phyloP scores from a whole-genome alignment of 768 basidiomycete species.

The Boletellus ananas region DNA sequence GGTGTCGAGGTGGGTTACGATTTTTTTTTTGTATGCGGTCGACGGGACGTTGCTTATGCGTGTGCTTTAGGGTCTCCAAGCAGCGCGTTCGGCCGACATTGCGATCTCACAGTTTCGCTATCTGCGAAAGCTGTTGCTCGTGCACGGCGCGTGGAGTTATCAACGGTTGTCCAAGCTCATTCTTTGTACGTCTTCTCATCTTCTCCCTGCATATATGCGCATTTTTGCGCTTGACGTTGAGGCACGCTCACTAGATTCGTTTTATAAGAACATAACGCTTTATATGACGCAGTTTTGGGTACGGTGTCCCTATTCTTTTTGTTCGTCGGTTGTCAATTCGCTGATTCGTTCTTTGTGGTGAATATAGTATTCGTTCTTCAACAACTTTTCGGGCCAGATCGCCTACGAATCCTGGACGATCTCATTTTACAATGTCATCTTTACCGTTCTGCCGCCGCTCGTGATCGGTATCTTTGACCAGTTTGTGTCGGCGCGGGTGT shows the following conservation, averaged over 20 bases:
- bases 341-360: too few relatives aligned
- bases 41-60: too few relatives aligned
- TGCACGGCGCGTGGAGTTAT: slow-evolving; percentile 99
- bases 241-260: slow-evolving; percentile 61
- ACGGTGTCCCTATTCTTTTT: neutral
- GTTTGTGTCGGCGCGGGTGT: slow-evolving; percentile 93
- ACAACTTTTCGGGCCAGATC: slow-evolving; percentile 98
- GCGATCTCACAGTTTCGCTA: slow-evolving; percentile 97
- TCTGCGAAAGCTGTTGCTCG: slow-evolving; percentile 90
- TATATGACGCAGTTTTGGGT: slow-evolving; percentile 99
- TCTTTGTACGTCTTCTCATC: slow-evolving; percentile 67
- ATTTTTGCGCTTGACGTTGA: slow-evolving; percentile 6
- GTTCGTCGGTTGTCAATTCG: too few relatives aligned
- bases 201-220: too few relatives aligned
- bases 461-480: slow-evolving; percentile 99
- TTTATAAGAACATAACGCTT: slow-evolving; percentile 98
- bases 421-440: slow-evolving; percentile 93
- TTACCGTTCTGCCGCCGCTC: slow-evolving; percentile 92
- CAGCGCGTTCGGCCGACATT: slow-evolving; percentile 94
- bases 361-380: slow-evolving; percentile 93
- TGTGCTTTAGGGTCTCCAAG: slow-evolving; percentile 79
- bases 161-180: slow-evolving; percentile 92
- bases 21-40: neutral
- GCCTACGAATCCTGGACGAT: slow-evolving; percentile 99
- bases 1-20: slow-evolving; percentile 75